Conservation (phyloP, 1,284 basidiomycete species). For the Sparassis latifolia region DNA sequence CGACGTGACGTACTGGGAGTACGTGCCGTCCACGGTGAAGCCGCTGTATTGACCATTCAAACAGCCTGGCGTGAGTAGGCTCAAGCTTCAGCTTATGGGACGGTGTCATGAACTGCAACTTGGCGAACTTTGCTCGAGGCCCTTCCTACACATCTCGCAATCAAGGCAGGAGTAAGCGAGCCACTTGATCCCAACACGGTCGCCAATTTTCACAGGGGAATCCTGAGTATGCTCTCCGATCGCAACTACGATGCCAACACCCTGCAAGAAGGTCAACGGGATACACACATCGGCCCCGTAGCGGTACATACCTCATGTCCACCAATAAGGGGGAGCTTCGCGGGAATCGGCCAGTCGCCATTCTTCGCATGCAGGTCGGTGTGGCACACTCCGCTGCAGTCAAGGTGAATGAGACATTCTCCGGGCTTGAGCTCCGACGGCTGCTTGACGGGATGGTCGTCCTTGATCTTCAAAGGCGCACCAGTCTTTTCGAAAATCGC, state of each 20-base stretch:
- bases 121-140: constrained; percentile 59
- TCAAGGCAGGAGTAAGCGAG: constrained; percentile 40
- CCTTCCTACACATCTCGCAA: constrained; percentile 73
- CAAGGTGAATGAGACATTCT: constrained; percentile 77
- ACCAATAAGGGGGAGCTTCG: constrained; percentile 72
- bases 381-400: constrained; percentile 70
- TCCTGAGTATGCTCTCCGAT: constrained; percentile 61
- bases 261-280: constrained; percentile 24
- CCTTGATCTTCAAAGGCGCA: constrained; percentile 36
- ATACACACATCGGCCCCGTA: not conserved
- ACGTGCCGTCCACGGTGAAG: constrained; percentile 78
- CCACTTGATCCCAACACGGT: constrained; percentile 88
- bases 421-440: constrained; percentile 66
- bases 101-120: not conserved
- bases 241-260: constrained; percentile 71
- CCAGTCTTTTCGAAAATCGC: constrained; percentile 48
- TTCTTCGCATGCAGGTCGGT: constrained; percentile 73
- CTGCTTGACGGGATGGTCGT: constrained; percentile 54
- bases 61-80: constrained; percentile 44
- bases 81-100: not conserved
- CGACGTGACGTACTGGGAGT: constrained; percentile 67
- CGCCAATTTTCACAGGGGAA: constrained; percentile 65
- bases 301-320: constrained; percentile 56
- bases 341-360: constrained; percentile 67
- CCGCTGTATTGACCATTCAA: constrained; percentile 55